Evolutionary conservation across 129 eudicot species (phyloP).

Genomic region (Cynara cardunculus): DNA sequence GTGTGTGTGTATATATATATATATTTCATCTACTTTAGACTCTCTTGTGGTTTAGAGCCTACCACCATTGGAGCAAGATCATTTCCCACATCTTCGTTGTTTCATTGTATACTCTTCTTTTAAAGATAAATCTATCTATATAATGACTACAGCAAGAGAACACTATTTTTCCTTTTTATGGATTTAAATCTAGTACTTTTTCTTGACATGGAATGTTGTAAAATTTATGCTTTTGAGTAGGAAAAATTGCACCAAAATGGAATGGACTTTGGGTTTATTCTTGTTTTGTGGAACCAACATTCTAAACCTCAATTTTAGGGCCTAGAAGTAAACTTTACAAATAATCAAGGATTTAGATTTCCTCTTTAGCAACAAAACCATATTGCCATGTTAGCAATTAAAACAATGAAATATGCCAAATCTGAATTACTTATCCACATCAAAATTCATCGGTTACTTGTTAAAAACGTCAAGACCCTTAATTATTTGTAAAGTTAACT

Average conservation of each 20-base stretch:
- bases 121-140: background rate
- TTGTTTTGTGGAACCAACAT: background rate
- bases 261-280: background rate
- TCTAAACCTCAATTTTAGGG: background rate
- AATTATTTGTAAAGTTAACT: too few species aligned
- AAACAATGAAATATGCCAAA: too few species aligned
- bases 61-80: background rate
- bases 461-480: background rate
- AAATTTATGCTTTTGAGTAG: background rate
- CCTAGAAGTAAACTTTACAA: background rate
- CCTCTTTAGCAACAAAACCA: background rate
- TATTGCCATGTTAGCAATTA: too few species aligned
- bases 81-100: background rate
- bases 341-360: background rate
- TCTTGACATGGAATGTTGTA: background rate
- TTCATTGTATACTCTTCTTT: background rate
- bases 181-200: background rate
- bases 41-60: background rate
- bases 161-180: too few species aligned
- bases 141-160: background rate
- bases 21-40: background rate
- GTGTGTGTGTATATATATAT: too few species aligned
- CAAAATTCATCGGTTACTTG: too few species aligned
- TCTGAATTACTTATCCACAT: too few species aligned
- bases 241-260: background rate